phyloP scores from a whole-genome alignment of 768 basidiomycete genomes.

The Pisolithus tinctorius region DNA sequence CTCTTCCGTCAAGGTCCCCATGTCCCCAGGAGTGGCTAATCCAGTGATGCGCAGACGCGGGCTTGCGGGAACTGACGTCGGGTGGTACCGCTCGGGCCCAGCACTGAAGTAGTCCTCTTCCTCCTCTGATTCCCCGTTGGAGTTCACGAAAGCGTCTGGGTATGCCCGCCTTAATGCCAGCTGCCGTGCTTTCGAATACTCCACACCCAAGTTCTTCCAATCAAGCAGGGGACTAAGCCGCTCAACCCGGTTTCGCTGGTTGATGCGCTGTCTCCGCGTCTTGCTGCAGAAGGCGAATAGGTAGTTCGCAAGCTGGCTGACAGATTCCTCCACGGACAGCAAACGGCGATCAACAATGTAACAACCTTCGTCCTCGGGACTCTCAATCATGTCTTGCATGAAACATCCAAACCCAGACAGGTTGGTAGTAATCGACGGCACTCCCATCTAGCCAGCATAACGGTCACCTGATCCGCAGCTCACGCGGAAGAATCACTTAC shows the following conservation, averaged over 20 bases:
- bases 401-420: slow-evolving; percentile 97
- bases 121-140: slow-evolving; percentile 43
- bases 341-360: slow-evolving; percentile 93
- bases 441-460: slow-evolving; percentile 70
- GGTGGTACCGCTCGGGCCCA: slow-evolving; percentile 62
- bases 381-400: slow-evolving; percentile 97
- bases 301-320: slow-evolving; percentile 69
- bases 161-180: slow-evolving; percentile 89
- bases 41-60: slow-evolving; percentile 73
- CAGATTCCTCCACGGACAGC: slow-evolving; percentile 87
- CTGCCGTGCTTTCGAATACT: slow-evolving; percentile 94
- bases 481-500: slow-evolving; percentile 37
- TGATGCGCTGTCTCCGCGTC: slow-evolving; percentile 94
- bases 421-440: slow-evolving; percentile 96
- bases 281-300: slow-evolving; percentile 75
- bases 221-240: slow-evolving; percentile 88
- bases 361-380: slow-evolving; percentile 90
- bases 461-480: slow-evolving; percentile 2
- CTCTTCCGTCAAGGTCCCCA: slow-evolving; percentile 85
- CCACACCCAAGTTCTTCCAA: slow-evolving; percentile 97
- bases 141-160: slow-evolving; percentile 82
- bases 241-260: slow-evolving; percentile 97
- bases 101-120: slow-evolving; percentile 35
- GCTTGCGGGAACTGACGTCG: slow-evolving; percentile 80
- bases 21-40: slow-evolving; percentile 86